Conservation (phyloP, 1,284 basidiomycete genomes). For the Erythrobasidium hasegawianum region DNA sequence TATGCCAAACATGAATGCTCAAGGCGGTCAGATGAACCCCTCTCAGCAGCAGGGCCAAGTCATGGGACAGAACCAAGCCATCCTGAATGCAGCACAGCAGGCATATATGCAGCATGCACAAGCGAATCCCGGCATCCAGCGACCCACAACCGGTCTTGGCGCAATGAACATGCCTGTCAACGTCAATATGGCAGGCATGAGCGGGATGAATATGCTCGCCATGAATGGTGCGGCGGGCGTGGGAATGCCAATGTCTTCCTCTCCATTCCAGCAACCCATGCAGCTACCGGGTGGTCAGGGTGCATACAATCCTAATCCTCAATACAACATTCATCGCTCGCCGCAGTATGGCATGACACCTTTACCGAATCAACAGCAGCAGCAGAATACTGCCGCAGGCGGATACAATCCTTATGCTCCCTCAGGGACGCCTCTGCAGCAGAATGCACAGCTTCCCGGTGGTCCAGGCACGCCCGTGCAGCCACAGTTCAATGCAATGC, state of each 20-base stretch:
- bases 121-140: neutral
- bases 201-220: too few species aligned
- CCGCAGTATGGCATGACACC: conserved; percentile 13
- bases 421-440: neutral
- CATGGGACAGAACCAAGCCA: neutral
- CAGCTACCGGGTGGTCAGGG: conserved; percentile 6
- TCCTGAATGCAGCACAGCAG: neutral
- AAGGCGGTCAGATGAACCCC: neutral
- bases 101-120: neutral
- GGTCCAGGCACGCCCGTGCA: neutral
- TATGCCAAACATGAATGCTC: neutral
- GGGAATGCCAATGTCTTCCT: neutral
- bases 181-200: neutral
- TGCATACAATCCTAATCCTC: neutral
- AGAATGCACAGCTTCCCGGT: conserved; percentile 2
- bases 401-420: conserved; percentile 3
- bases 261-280: neutral
- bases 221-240: neutral
- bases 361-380: conserved; percentile 7
- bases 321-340: conserved; percentile 29
- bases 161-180: neutral
- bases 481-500: conserved; percentile 19
- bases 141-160: neutral
- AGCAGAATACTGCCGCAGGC: neutral
- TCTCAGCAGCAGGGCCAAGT: neutral